Evolutionary conservation across 2,329 filamentous ascomycete genomes (phyloP), one percentile per base, ranked within the genome.

Genomic region (Alternaria postmessia): DNA sequence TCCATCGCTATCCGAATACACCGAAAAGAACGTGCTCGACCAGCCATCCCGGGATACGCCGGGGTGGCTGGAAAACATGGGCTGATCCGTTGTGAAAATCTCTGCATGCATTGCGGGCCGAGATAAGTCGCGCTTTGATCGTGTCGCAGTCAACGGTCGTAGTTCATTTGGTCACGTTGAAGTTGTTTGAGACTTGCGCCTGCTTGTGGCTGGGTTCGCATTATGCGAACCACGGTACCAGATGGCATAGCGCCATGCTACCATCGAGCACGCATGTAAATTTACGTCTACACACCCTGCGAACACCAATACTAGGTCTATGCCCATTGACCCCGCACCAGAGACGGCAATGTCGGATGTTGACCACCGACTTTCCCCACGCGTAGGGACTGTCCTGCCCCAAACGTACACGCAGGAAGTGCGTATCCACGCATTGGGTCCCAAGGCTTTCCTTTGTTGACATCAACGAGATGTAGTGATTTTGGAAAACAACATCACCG

Each of bases 81-180:
- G 59, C 63, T 63, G 59, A 61, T 60, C 58, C 53, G 53, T 58
- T 59, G 54, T 46, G 66, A 64, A 69, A 70, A 67, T 70, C 62
- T 69, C 68, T 70, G 68, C 68, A 65, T 55, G 57, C 57, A 54
- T 54, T 46, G 62, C 64, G 67, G 64, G 63, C 68, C 68, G 68
- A 67, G 61, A 54, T 38, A 46, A 59, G 49, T 63, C 63, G 64
- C 57, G 49, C 53, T 57, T 61, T 57, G 57, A 51, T 57, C 57
- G 53, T 57, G 30, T 57, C 39, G 47, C 53, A 52, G 46, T 46
- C 44, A 51, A 60, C 46, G 52, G 46, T 51, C 20, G 28, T 60
- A 57, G 53, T 46, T 54, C 18, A 57, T 47, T 46, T 51, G 20
- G 53, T 39, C 20, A 46, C 39, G 53, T 42, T 51, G 16, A 56